Base-by-base conservation (phyloP, 768 basidiomycete genomes). In the Leucosporidium creatinivorum region DNA sequence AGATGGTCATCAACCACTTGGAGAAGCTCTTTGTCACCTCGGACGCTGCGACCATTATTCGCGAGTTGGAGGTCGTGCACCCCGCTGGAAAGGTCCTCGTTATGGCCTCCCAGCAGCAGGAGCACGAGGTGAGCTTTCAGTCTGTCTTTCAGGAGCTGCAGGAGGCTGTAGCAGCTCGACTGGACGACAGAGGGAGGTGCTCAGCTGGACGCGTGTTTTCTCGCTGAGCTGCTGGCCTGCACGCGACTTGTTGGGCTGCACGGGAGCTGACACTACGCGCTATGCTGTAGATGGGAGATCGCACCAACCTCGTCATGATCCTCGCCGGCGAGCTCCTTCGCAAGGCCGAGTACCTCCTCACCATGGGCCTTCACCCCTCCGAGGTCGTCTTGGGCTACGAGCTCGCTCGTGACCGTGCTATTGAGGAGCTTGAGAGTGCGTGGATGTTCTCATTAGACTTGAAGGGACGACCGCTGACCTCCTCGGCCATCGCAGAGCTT, bases 11-110 rank as follows among this genome's bases (percentile, higher is more conserved):
- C 80, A 99, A 99, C 79, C 94, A 98, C 79, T 83, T 99, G 47
- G 93, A 93, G 63, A 84, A 87, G 78, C 83, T 97, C 49, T 98
- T 98, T 79, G 93, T 98, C 68, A 99, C 96, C 44, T 94, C 92
- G 57, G 94, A 99, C 84, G 94, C 96, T 15, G 96, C 96, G 18
- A 98, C 94, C 66, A 98, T 99, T 79, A 92, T 99, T 76, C 85
- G 88, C 72, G 96, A 99, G 81, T 87, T 98, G 76, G 96, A 99
- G 77, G 92, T 99, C 65, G 92, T 98, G 21, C 96, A 99, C 79
- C 96, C 96, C 1, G 96, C 94, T 8, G 96, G 93, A 39, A 99
- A 98, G 77, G 82, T 99, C n/a, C 81, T 98, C n/a, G 94, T 97
- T 19, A 96, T 97, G 92, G 91, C 93, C 31, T 91, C 89, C 31